phyloP scores from a whole-genome alignment of 2,329 filamentous ascomycete species.

The Aspergillus phoenicis region DNA sequence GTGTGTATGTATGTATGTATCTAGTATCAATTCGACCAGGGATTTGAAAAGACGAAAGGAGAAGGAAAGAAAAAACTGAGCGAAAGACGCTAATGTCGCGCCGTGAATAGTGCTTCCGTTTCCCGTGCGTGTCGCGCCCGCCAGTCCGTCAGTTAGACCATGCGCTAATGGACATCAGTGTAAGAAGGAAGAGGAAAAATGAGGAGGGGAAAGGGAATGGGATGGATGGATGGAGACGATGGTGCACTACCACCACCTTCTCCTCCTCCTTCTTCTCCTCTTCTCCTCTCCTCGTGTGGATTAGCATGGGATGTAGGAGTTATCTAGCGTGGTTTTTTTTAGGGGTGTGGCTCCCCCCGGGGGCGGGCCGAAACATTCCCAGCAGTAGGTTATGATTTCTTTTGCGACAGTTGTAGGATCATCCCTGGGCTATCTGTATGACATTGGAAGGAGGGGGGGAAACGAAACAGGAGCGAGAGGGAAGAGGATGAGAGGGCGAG shows the following conservation, averaged over 20 bases:
- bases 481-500: too few relatives aligned
- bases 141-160: neutral
- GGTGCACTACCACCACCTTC: too few relatives aligned
- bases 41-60: neutral
- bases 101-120: neutral
- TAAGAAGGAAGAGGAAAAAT: neutral
- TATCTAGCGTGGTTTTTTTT: neutral
- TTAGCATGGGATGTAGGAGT: neutral
- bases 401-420: neutral
- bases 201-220: neutral
- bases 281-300: neutral
- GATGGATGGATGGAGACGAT: neutral
- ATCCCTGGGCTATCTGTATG: conserved; percentile 12
- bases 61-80: neutral
- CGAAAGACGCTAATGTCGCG: neutral
- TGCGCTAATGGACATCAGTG: neutral
- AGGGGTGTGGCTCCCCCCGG: conserved; percentile 10
- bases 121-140: neutral
- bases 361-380: conserved; percentile 25
- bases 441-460: conserved; percentile 2
- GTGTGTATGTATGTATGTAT: neutral
- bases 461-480: neutral
- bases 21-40: neutral
- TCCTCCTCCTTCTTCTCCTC: neutral
- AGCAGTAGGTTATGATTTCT: neutral